Evolutionary conservation across 257 asterid genomes (phyloP), one percentile per base, ranked within the genome.

Genomic region (Petunia secreta): DNA sequence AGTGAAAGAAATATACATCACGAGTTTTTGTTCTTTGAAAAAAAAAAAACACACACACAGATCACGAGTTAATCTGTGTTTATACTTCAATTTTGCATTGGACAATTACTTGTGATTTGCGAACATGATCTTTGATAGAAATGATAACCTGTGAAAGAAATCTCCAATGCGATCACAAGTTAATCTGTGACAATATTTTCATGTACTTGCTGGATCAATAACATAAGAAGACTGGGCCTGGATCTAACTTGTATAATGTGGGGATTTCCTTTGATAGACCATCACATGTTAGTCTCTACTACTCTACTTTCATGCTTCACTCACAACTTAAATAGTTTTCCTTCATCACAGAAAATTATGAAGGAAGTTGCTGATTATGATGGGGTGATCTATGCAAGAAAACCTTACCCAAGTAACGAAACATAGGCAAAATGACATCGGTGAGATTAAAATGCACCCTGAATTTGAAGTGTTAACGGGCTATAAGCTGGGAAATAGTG

Each of bases 381-480:
- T 4, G 4, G 63, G 63, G 37, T n/a, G 63, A 58, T 58, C 37
- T 58, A 6, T 15, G 16, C 4, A 1, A n/a, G 16, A 58, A 4
- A 58, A 58, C 63, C 16, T 15, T 25, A 7, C 43, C 52, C 55
- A 8, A n/a, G 13, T 43, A n/a, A 68, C 0, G 39, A 63, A 10
- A 37, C 69, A 3, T 36, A 40, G 57, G 46, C 37, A 65, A 65
- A 57, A 57, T 1, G 36, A 57, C 36, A 57, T 15, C 15, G 14
- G 8, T 57, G 63, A 57, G 8, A 57, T 57, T 57, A 57, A 57
- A 15, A 57, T 57, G 63, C 55, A 40, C 40, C 39, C 15, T 14
- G 75, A 78, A 78, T 16, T 39, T 71, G 36, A 55, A 80, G 16
- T 25, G 65, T 85, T 46, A 85, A 40, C 88, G 80, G 3, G 84